Conservation (phyloP, 2,329 filamentous ascomycete genomes). For the Cladorrhinum sp. region DNA sequence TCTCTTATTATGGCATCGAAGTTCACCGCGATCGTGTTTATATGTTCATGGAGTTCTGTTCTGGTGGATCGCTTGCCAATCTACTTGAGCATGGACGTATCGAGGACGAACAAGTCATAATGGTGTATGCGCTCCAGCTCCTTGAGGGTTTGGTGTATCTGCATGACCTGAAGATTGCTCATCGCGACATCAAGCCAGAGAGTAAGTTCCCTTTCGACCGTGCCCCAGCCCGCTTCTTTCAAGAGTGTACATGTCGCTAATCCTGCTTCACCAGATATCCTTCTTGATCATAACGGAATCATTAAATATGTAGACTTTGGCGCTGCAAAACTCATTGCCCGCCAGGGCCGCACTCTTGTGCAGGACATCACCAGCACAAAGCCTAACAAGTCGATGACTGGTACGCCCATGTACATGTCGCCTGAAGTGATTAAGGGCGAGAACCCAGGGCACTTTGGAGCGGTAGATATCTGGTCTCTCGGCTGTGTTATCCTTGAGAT, state of each 20-base stretch:
- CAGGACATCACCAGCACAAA: conserved; percentile 58
- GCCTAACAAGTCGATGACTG: conserved; percentile 88
- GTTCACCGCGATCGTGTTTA: conserved; percentile 99
- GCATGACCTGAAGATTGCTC: conserved; percentile 86
- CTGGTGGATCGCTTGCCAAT: conserved; percentile 84
- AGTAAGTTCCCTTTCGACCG: conserved; percentile 54
- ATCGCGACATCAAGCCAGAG: conserved; percentile 97
- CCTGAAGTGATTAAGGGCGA: conserved; percentile 96
- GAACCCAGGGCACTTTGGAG: conserved; percentile 73
- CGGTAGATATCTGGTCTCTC: conserved; percentile 93
- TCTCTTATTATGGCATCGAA: conserved; percentile 96
- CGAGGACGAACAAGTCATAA: conserved; percentile 95
- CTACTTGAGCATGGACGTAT: conserved; percentile 94
- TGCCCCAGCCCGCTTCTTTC: neutral
- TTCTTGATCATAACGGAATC: conserved; percentile 94
- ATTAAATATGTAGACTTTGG: conserved; percentile 99
- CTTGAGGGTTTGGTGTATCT: conserved; percentile 92
- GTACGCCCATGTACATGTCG: conserved; percentile 99
- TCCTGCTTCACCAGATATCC: conserved; percentile 61
- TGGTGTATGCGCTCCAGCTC: conserved; percentile 93
- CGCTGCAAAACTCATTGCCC: conserved; percentile 92
- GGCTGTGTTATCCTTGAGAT: conserved; percentile 97
- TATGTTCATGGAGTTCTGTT: conserved; percentile 99
- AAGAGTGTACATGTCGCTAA: conserved; percentile 2
- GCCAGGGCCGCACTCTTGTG: conserved; percentile 83